phyloP scores from a whole-genome alignment of 164 flowering plant species.

The Taxillus chinensis region DNA sequence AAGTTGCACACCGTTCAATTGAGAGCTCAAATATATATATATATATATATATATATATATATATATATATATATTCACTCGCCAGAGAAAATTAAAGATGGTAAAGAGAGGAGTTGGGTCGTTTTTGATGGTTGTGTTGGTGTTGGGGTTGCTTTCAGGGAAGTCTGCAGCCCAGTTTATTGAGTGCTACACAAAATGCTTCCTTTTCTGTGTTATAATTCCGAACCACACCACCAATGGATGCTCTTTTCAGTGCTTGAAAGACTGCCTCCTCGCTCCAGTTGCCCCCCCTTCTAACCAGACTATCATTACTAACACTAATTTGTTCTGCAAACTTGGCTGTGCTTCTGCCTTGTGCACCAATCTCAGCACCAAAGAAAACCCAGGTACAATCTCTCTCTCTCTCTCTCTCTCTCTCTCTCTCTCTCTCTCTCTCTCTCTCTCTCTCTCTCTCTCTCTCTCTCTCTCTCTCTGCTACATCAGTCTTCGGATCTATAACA shows the following conservation, averaged over 20 bases:
- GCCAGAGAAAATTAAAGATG: constrained; percentile 1
- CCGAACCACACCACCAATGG: constrained; percentile 7
- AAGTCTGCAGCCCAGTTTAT: constrained; percentile 14
- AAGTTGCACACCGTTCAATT: background rate
- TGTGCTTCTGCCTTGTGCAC: constrained; percentile 36
- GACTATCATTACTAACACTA: background rate
- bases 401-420: background rate
- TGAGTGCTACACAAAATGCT: constrained; percentile 22
- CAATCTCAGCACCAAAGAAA: constrained; percentile 27
- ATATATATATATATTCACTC: too few species aligned
- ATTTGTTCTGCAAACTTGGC: constrained; percentile 29
- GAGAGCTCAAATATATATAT: background rate
- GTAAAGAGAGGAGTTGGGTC: constrained; percentile 1
- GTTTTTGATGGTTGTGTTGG: constrained; percentile 9
- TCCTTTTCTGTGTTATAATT: constrained; percentile 11
- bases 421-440: constrained; percentile 2
- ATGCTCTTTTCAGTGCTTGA: constrained; percentile 24
- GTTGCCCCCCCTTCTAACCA: background rate
- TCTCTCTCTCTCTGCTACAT: background rate
- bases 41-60: too few species aligned
- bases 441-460: background rate
- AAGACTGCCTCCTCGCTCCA: constrained; percentile 15
- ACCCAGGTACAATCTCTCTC: constrained; percentile 19
- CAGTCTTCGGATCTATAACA: too few species aligned
- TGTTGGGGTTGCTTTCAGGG: constrained; percentile 13